These are phyloP conservation scores for Populus hybrid DNA, from an alignment of 441 rosid species.

Conservation along the genomic window DNA sequence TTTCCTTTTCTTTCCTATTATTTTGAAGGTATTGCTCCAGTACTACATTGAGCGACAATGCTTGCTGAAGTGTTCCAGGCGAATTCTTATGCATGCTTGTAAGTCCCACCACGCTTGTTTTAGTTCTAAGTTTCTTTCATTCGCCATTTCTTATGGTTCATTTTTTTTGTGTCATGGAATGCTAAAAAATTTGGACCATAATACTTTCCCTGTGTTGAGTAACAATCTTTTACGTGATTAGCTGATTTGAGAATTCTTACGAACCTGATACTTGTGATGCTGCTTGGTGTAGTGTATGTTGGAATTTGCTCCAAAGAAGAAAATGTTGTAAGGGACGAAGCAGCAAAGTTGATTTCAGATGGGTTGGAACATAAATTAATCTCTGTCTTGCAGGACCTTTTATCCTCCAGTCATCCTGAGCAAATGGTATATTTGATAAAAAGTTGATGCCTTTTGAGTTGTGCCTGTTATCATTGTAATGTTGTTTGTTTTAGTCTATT, in stretches of 20 bases:
- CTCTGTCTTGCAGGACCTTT: slow-evolving; percentile 52
- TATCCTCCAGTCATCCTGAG: slow-evolving; percentile 60
- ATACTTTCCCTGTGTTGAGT: not conserved
- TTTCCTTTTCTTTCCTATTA: slow-evolving; percentile 17
- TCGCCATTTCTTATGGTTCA: not conserved
- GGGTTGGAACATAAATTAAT: slow-evolving; percentile 75
- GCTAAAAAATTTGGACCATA: not conserved
- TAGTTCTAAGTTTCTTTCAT: slow-evolving; percentile 2
- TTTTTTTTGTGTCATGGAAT: slow-evolving; percentile 5
- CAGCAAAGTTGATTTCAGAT: slow-evolving; percentile 67
- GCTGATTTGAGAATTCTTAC: slow-evolving; percentile 5
- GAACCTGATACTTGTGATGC: not conserved
- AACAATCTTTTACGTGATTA: slow-evolving; percentile 3
- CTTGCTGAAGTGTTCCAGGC: slow-evolving; percentile 89
- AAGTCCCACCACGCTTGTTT: slow-evolving; percentile 31
- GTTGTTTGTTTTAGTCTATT: slow-evolving; percentile 1
- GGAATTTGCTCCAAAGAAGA: slow-evolving; percentile 47
- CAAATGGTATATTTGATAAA: slow-evolving; percentile 52
- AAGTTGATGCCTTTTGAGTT: not conserved
- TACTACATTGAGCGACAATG: slow-evolving; percentile 95
- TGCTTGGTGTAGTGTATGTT: slow-evolving; percentile 52
- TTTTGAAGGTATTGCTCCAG: slow-evolving; percentile 69
- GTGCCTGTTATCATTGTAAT: not conserved
- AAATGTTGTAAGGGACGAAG: slow-evolving; percentile 43
- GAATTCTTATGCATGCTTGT: slow-evolving; percentile 79